Evolutionary conservation across 1,139 yeast species (phyloP).

Genomic region (Yamadazyma sp.): DNA sequence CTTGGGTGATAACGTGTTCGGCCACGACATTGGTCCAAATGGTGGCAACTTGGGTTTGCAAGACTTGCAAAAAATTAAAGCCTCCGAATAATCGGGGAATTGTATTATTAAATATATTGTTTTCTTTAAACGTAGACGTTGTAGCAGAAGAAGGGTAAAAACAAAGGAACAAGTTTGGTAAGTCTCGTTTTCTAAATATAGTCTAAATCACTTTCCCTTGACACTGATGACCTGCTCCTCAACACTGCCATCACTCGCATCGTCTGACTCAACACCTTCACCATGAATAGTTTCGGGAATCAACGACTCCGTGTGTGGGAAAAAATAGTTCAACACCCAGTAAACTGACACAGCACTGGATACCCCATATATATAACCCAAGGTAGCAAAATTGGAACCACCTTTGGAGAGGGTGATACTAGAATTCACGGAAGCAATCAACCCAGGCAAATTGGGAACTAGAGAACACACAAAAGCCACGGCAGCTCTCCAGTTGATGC

Average conservation of each 20-base stretch:
- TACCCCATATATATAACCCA: slow-evolving; percentile 14
- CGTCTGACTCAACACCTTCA: slow-evolving; percentile 2
- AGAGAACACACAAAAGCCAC: slow-evolving; percentile 15
- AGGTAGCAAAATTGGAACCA: slow-evolving; percentile 12
- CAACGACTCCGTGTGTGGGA: slow-evolving; percentile 13
- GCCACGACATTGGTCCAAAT: slow-evolving; percentile 17
- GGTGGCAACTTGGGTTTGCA: slow-evolving; percentile 15
- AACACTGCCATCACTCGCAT: not conserved
- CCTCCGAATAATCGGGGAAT: not conserved
- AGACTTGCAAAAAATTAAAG: not conserved
- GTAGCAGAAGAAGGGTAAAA: no score
- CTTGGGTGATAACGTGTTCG: slow-evolving; percentile 12
- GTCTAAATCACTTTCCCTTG: not conserved
- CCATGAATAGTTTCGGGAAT: slow-evolving; percentile 11
- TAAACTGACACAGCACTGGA: slow-evolving; percentile 14
- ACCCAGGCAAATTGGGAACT: slow-evolving; percentile 17
- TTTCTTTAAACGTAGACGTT: no score
- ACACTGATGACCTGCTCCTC: not conserved
- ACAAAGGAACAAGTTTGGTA: no score
- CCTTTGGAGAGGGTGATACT: slow-evolving; percentile 12
- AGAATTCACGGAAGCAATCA: slow-evolving; percentile 15
- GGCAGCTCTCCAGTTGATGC: slow-evolving; percentile 17
- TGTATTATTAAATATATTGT: not conserved
- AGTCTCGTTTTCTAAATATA: no score
- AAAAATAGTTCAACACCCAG: slow-evolving; percentile 11